Evolutionary conservation across 805 yeast species (phyloP).

Genomic region (Monosporozyma aerobia): DNA sequence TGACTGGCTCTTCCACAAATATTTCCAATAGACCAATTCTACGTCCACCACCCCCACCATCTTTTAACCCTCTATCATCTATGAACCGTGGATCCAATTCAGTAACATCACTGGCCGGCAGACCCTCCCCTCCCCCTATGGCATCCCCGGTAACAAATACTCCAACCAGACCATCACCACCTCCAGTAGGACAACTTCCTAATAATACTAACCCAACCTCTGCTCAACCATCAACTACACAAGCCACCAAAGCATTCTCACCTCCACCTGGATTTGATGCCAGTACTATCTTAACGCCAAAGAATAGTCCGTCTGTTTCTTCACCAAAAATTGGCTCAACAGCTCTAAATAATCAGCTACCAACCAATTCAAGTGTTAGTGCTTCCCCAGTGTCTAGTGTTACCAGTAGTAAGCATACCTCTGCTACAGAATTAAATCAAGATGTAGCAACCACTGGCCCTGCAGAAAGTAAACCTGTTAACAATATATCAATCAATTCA

Average conservation of each 20-base stretch:
- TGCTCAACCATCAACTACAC: conserved; percentile 17
- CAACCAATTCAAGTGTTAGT: not conserved
- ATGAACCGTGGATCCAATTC: not conserved
- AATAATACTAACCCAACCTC: not conserved
- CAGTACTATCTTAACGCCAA: conserved; percentile 27
- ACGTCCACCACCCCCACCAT: conserved; percentile 18
- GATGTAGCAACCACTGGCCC: not conserved
- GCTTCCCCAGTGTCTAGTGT: not conserved
- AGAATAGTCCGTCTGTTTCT: conserved; percentile 8
- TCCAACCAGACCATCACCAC: conserved; percentile 2
- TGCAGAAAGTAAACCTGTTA: not conserved
- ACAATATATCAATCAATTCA: conserved; percentile 6
- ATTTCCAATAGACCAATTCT: conserved; percentile 5
- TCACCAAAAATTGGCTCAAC: not conserved
- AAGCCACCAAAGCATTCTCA: conserved; percentile 21
- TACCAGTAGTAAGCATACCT: not conserved
- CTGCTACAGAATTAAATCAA: not conserved
- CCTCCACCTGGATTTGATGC: conserved; percentile 34
- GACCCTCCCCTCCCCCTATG: not conserved
- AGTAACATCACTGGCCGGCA: not conserved
- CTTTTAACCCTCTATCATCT: not conserved
- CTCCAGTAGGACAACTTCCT: not conserved
- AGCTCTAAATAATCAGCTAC: not conserved
- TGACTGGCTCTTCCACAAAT: not conserved
- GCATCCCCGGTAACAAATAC: conserved; percentile 3